Percentiles rank a stretch among this genome's conserved stretches.
phyloP scores from a whole-genome alignment of 805 yeast genomes.

The Wickerhamomyces mucosus region DNA sequence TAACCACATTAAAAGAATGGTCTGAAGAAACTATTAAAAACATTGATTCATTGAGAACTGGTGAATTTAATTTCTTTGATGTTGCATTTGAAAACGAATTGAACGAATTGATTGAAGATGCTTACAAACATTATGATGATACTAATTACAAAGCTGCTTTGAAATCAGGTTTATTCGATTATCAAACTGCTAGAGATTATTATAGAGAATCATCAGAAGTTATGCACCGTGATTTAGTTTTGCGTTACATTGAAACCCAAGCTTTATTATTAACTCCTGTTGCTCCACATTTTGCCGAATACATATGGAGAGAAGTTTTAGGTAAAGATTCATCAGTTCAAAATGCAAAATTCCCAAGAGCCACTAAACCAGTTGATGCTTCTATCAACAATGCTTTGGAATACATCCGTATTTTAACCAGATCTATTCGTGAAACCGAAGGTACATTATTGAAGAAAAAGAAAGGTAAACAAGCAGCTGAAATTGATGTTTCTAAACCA shows the following conservation, averaged over 20 bases:
- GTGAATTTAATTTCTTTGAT: constrained; percentile 61
- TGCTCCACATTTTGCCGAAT: constrained; percentile 95
- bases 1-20: constrained; percentile 92
- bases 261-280: constrained; percentile 79
- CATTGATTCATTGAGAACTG: constrained; percentile 44
- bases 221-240: constrained; percentile 79
- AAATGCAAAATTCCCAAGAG: constrained; percentile 70
- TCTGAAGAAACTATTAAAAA: constrained; percentile 63
- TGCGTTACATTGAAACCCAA: constrained; percentile 80
- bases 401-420: constrained; percentile 69
- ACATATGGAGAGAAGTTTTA: constrained; percentile 75
- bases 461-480: constrained; percentile 66
- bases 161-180: constrained; percentile 86
- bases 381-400: constrained; percentile 58
- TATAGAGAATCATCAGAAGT: constrained; percentile 68
- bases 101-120: constrained; percentile 68
- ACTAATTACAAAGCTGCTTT: constrained; percentile 85
- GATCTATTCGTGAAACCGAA: constrained; percentile 90
- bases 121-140: constrained; percentile 57
- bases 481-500: constrained; percentile 67
- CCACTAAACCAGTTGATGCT: constrained; percentile 54
- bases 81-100: constrained; percentile 88
- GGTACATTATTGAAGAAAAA: constrained; percentile 76
- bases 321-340: constrained; percentile 61
- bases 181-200: constrained; percentile 91